phyloP scores from a whole-genome alignment of 352 stramenopile genomes.

The Thalassiosira mediterranea region DNA sequence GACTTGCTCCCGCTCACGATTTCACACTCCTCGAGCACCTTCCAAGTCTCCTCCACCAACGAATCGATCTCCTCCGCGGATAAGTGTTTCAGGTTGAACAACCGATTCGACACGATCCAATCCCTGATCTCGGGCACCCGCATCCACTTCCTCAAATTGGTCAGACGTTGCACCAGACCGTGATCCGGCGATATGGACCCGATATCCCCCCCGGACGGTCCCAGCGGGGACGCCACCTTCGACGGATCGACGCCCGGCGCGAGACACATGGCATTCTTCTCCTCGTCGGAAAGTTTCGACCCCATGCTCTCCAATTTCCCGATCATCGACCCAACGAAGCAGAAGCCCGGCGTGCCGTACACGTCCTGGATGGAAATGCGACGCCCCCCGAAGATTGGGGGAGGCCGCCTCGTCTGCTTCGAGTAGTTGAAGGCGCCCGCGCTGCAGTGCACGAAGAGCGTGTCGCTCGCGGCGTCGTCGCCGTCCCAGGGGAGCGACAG shows the following conservation, averaged over 20 bases:
- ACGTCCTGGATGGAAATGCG: no score
- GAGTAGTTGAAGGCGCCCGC: slow-evolving; percentile 41
- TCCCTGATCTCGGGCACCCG: slow-evolving; percentile 10
- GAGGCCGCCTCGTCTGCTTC: slow-evolving; percentile 23
- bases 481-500: background rate
- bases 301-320: slow-evolving; percentile 40
- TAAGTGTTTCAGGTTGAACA: slow-evolving; percentile 22
- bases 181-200: slow-evolving; percentile 6
- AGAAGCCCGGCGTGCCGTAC: slow-evolving; percentile 45
- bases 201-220: slow-evolving; percentile 22
- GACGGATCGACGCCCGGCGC: slow-evolving; percentile 10
- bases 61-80: slow-evolving; percentile 14
- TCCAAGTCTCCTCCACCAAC: slow-evolving; percentile 20
- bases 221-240: slow-evolving; percentile 5
- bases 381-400: slow-evolving; percentile 16
- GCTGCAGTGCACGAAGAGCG: slow-evolving; percentile 23
- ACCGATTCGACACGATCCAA: slow-evolving; percentile 20
- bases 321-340: no score
- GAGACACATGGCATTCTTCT: slow-evolving; percentile 30
- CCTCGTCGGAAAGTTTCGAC: slow-evolving; percentile 24
- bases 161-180: slow-evolving; percentile 18
- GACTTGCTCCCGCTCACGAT: slow-evolving; percentile 5
- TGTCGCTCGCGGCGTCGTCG: slow-evolving; percentile 33
- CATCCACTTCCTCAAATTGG: slow-evolving; percentile 19
- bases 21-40: slow-evolving; percentile 12